Evolutionary conservation across 257 asterid genomes (phyloP).

Genomic region (Nicotiana undulata): DNA sequence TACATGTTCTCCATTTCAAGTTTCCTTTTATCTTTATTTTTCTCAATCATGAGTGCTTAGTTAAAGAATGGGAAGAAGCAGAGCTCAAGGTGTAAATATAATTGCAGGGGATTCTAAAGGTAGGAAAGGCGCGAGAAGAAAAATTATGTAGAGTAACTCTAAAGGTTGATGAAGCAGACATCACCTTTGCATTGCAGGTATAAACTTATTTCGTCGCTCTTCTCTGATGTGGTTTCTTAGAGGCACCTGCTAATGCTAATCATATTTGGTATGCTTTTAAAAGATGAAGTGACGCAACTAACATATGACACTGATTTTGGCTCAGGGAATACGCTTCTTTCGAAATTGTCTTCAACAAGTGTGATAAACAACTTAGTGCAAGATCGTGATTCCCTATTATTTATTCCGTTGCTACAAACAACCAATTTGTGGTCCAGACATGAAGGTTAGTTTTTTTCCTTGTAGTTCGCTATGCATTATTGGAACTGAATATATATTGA

Average conservation of each 20-base stretch:
- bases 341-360: slow-evolving; percentile 68
- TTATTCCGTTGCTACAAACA: not conserved
- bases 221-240: not conserved
- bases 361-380: not conserved
- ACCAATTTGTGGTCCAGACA: not conserved
- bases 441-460: not conserved
- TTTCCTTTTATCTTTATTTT: not conserved
- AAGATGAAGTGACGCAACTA: not conserved
- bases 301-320: slow-evolving; percentile 1
- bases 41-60: not conserved
- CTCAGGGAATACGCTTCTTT: slow-evolving; percentile 87
- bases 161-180: slow-evolving; percentile 64
- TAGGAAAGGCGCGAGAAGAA: slow-evolving; percentile 78
- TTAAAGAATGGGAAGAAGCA: not conserved
- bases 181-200: slow-evolving; percentile 89
- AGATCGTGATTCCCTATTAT: not conserved
- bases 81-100: not conserved
- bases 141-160: slow-evolving; percentile 67
- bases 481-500: not conserved
- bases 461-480: not conserved
- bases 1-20: not conserved
- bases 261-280: not conserved
- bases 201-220: not conserved
- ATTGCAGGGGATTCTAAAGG: slow-evolving; percentile 82
- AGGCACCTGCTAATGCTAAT: not conserved